phyloP scores from a whole-genome alignment of 2,329 filamentous ascomycete genomes.

The Ophiostoma tasmaniense region DNA sequence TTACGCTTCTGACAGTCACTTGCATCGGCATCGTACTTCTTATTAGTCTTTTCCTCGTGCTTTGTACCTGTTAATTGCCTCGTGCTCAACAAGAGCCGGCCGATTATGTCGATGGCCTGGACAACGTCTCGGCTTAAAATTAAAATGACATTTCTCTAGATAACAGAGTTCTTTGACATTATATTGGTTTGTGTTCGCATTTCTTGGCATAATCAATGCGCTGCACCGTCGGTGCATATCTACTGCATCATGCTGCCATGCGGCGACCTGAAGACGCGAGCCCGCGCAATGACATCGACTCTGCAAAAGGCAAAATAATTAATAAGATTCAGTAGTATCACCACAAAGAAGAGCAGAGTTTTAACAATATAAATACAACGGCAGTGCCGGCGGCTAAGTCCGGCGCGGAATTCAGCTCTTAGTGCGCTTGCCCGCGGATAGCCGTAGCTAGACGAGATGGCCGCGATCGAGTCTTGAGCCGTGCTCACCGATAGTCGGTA shows the following conservation, averaged over 20 bases:
- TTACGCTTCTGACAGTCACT: background rate
- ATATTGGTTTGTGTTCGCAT: background rate
- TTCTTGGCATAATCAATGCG: background rate
- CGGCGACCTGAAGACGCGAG: background rate
- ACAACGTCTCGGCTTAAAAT: background rate
- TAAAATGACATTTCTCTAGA: background rate
- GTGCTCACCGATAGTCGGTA: background rate
- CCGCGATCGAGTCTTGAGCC: background rate
- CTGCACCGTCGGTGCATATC: background rate
- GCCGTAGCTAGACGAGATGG: conserved; percentile 12
- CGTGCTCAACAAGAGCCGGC: background rate
- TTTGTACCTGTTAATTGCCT: background rate
- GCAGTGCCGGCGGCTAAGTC: background rate
- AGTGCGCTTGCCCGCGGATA: conserved; percentile 10
- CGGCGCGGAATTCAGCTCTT: background rate
- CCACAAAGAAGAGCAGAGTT: background rate
- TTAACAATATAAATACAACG: background rate
- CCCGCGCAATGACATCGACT: background rate
- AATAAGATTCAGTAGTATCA: too few species aligned
- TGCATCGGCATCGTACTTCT: background rate
- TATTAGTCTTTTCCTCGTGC: background rate
- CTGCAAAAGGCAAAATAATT: background rate
- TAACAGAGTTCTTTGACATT: background rate
- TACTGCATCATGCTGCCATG: background rate
- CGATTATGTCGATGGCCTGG: background rate